These are phyloP conservation scores for Saccharomycopsis amapae DNA, from an alignment of 805 yeast genomes.

Conservation along the genomic window DNA sequence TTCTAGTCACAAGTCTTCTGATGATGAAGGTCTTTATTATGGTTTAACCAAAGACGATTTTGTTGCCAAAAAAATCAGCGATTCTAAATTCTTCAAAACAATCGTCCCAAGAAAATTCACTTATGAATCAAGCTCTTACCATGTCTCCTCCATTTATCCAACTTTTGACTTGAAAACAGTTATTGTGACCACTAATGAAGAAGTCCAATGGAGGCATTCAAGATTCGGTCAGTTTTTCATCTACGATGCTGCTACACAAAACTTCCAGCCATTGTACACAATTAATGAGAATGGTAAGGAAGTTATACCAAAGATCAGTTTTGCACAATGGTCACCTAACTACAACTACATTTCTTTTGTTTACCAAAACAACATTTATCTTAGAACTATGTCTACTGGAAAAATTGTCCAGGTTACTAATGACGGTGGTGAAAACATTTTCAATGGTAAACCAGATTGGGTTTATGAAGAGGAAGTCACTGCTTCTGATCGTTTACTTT, in stretches of 20 bases:
- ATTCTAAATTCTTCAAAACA: constrained; percentile 23
- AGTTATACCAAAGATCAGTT: constrained; percentile 35
- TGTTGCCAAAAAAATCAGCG: constrained; percentile 30
- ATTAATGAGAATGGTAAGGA: constrained; percentile 20
- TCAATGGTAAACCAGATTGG: constrained; percentile 92
- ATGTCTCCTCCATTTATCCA: constrained; percentile 36
- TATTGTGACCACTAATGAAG: constrained; percentile 45
- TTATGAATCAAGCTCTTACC: constrained; percentile 35
- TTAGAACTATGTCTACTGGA: constrained; percentile 34
- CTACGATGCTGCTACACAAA: constrained; percentile 37
- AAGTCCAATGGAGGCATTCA: constrained; percentile 64
- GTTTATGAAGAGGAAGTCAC: constrained; percentile 89
- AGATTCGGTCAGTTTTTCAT: constrained; percentile 55
- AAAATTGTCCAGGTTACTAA: constrained; percentile 45
- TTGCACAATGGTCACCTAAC: constrained; percentile 56
- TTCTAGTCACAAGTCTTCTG: constrained; percentile 22
- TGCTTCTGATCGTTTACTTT: constrained; percentile 58
- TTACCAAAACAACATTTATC: constrained; percentile 45
- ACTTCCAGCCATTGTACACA: constrained; percentile 29
- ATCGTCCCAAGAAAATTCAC: constrained; percentile 31
- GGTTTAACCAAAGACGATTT: constrained; percentile 20
- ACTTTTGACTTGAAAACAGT: constrained; percentile 42
- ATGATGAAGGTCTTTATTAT: constrained; percentile 41
- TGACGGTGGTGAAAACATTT: constrained; percentile 65
- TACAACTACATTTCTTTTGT: constrained; percentile 52